These are phyloP conservation scores for Citrus australasica DNA, from an alignment of 345 rosid species.

Conservation along the genomic window DNA sequence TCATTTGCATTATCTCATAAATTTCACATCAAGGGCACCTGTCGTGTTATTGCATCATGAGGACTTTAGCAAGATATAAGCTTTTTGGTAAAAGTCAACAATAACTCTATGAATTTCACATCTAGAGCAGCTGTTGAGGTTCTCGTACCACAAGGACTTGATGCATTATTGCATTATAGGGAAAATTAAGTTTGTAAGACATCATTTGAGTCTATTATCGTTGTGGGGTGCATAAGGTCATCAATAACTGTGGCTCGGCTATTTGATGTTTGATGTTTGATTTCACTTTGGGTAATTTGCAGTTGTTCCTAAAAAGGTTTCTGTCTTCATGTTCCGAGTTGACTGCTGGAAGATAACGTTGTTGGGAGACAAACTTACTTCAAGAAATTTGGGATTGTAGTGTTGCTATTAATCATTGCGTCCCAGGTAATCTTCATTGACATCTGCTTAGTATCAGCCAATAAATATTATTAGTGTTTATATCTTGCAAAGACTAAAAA, in stretches of 20 bases:
- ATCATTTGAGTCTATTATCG: not conserved
- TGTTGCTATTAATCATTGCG: constrained; percentile 8
- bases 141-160: not conserved
- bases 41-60: not conserved
- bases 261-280: not conserved
- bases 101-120: not conserved
- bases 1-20: not conserved
- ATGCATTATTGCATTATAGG: not conserved
- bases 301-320: constrained; percentile 82
- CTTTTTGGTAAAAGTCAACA: too few relatives aligned
- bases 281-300: constrained; percentile 6
- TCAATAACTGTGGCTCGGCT: not conserved
- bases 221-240: not conserved
- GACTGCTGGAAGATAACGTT: constrained; percentile 80
- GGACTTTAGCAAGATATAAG: not conserved
- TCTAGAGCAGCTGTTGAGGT: not conserved
- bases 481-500: not conserved
- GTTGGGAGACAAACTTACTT: constrained; percentile 73
- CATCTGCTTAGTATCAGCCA: not conserved
- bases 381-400: constrained; percentile 46
- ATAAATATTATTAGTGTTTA: too few relatives aligned
- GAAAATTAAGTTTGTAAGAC: not conserved
- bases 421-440: constrained; percentile 12
- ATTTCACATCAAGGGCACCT: not conserved
- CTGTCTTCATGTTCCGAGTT: constrained; percentile 66